Conservation (phyloP, 306 rosid genomes). For the Prunus mira region DNA sequence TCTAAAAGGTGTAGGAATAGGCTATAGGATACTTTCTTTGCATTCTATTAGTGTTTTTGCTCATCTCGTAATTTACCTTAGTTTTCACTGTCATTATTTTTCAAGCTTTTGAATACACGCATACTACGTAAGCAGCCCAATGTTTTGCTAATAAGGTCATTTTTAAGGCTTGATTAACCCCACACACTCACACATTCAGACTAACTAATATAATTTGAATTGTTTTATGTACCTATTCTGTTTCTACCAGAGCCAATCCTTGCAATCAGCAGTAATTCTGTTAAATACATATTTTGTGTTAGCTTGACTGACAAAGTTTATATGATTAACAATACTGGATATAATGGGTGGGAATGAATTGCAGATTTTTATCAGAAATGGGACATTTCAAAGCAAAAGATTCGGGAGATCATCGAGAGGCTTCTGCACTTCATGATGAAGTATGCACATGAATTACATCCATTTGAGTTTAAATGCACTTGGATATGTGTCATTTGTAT, state of each 20-base stretch:
- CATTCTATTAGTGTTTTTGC: background rate
- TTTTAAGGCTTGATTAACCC: background rate
- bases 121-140: background rate
- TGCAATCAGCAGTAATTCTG: background rate
- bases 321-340: background rate
- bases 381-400: slow-evolving; percentile 48
- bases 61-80: background rate
- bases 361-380: slow-evolving; percentile 63
- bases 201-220: background rate
- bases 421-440: slow-evolving; percentile 84
- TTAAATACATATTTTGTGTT: background rate
- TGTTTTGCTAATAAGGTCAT: background rate
- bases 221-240: background rate
- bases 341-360: slow-evolving; percentile 18
- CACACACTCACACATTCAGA: background rate
- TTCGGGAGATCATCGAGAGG: slow-evolving; percentile 59
- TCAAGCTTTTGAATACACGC: background rate
- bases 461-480: background rate
- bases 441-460: slow-evolving; percentile 35
- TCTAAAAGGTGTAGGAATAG: background rate
- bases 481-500: background rate
- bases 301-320: background rate
- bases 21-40: background rate
- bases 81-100: background rate
- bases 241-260: background rate